A percentile compares a stretch with the other conserved stretches of the same genome.
These are phyloP conservation scores for Fraxinus ornus DNA, from an alignment of 305 asterid species.

Conservation along the genomic window DNA sequence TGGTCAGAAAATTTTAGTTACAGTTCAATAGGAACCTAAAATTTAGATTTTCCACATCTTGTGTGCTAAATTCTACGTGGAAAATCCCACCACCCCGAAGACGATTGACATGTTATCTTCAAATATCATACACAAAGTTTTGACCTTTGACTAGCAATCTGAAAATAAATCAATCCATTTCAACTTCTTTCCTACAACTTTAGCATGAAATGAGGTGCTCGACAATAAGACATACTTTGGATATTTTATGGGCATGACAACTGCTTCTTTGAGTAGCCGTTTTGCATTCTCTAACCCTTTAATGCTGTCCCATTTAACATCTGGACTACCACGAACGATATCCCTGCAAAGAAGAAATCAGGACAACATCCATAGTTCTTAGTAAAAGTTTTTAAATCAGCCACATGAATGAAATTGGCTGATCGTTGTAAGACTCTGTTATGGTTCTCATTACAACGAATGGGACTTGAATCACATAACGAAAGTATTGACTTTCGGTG, in stretches of 20 bases:
- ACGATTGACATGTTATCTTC: not conserved
- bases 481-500: no score
- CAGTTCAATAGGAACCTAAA: conserved; percentile 10
- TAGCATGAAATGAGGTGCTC: conserved; percentile 22
- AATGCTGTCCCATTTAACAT: conserved; percentile 84
- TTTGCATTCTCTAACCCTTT: conserved; percentile 93
- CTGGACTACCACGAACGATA: conserved; percentile 90
- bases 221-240: conserved; percentile 55
- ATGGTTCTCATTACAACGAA: no score
- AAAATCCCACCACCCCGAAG: not conserved
- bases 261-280: conserved; percentile 87
- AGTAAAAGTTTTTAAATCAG: conserved; percentile 14
- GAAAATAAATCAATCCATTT: not conserved
- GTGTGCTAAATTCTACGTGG: not conserved
- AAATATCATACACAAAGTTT: not conserved
- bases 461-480: no score
- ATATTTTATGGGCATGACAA: conserved; percentile 97
- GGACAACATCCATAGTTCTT: conserved; percentile 11
- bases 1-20: conserved; percentile 17
- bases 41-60: conserved; percentile 9
- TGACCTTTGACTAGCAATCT: not conserved
- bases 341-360: conserved; percentile 53
- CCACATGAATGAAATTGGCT: conserved; percentile 8
- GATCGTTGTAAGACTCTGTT: not conserved
- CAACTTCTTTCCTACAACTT: not conserved